A percentile compares a stretch with the other conserved stretches of the same genome.
Conservation (phyloP, 1,284 basidiomycete genomes). For the Naganishia liquefaciens region DNA sequence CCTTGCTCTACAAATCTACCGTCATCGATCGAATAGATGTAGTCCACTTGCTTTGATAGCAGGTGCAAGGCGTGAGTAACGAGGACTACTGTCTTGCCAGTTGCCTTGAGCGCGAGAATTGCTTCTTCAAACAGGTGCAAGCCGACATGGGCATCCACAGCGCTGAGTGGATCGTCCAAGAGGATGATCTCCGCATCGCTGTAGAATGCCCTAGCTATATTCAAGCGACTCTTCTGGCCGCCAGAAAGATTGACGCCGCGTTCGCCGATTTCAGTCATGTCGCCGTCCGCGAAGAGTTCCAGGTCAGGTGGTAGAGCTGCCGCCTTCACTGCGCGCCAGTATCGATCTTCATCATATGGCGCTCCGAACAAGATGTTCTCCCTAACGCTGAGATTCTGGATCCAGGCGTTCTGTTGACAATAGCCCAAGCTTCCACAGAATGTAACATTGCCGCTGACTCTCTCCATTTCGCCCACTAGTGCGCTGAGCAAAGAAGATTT, state of each 20-base stretch:
- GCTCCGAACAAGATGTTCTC: constrained; percentile 52
- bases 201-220: constrained; percentile 73
- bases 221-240: constrained; percentile 67
- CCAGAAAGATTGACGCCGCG: constrained; percentile 45
- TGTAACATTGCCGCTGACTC: constrained; percentile 62
- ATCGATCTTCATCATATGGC: constrained; percentile 36
- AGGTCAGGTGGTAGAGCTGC: constrained; percentile 42
- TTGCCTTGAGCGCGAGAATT: constrained; percentile 57
- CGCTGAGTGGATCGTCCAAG: constrained; percentile 67
- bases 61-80: constrained; percentile 69
- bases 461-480: constrained; percentile 74
- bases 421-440: constrained; percentile 70
- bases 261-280: constrained; percentile 66
- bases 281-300: constrained; percentile 39
- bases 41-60: constrained; percentile 61
- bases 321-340: constrained; percentile 39
- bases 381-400: constrained; percentile 66
- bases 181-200: constrained; percentile 58
- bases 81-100: constrained; percentile 67
- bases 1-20: constrained; percentile 41
- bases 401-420: constrained; percentile 71
- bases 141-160: constrained; percentile 62
- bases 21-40: constrained; percentile 32
- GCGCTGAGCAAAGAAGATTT: constrained; percentile 64
- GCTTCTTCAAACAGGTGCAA: constrained; percentile 58